Evolutionary conservation across 2,329 filamentous ascomycete genomes (phyloP).

Genomic region (Colletotrichum sp.): DNA sequence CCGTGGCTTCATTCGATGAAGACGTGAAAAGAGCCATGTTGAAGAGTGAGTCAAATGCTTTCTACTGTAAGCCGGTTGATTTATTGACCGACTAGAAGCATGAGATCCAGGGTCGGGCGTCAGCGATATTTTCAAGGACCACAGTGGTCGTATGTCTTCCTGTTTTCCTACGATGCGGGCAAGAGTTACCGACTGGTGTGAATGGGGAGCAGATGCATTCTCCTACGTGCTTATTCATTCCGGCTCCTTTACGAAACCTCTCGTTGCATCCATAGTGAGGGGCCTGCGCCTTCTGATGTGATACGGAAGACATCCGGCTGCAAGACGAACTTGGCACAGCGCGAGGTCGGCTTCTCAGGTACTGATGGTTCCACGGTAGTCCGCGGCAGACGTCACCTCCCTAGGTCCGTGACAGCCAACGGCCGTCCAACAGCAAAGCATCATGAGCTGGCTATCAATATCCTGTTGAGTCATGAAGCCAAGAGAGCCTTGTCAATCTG

Average conservation of each 20-base stretch:
- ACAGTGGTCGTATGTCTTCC: neutral
- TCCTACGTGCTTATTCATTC: neutral
- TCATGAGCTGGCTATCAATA: neutral
- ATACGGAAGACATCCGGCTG: neutral
- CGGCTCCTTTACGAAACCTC: neutral
- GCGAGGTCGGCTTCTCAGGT: neutral
- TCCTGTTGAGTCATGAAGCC: neutral
- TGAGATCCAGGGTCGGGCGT: neutral
- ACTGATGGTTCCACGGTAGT: neutral
- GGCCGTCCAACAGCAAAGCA: neutral
- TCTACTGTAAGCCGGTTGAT: neutral
- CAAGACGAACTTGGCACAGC: neutral
- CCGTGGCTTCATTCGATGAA: conserved; percentile 21
- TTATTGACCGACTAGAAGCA: neutral
- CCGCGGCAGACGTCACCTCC: neutral
- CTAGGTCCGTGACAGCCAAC: too few relatives aligned
- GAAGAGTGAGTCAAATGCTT: neutral
- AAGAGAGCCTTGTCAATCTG: neutral
- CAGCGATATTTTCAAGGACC: neutral
- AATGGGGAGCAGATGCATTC: neutral
- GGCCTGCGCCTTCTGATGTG: neutral
- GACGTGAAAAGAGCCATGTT: conserved; percentile 29
- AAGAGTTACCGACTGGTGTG: neutral
- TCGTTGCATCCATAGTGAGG: neutral
- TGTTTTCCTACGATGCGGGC: neutral